These are phyloP conservation scores for Rhododendron griersonianum DNA, from an alignment of 148 eudicot species.

Conservation along the genomic window DNA sequence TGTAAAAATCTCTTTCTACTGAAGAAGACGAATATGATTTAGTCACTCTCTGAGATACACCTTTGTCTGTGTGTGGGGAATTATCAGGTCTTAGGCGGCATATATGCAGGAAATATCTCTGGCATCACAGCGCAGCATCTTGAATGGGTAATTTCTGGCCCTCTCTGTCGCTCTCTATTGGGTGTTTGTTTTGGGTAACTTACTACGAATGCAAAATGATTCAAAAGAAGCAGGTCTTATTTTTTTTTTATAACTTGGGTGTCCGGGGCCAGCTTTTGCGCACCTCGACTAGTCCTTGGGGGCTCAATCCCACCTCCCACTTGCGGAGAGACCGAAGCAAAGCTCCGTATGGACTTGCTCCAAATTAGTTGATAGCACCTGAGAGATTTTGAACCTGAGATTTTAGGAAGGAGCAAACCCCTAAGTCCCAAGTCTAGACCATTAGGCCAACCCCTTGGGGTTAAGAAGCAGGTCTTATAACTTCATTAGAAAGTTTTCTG, in stretches of 20 bases:
- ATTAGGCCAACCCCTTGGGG: neutral
- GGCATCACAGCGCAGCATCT: slow-evolving; percentile 97
- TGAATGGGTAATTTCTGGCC: slow-evolving; percentile 69
- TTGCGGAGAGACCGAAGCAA: too few species aligned
- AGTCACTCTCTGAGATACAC: neutral
- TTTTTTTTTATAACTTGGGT: neutral
- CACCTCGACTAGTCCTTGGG: neutral
- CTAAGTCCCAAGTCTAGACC: neutral
- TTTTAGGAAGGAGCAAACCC: neutral
- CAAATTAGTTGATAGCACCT: neutral
- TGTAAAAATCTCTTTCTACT: neutral
- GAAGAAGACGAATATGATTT: neutral
- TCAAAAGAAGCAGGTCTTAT: neutral
- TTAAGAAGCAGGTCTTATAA: neutral
- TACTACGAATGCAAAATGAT: neutral
- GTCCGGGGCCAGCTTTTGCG: neutral
- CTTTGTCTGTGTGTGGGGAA: neutral
- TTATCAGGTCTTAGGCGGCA: slow-evolving; percentile 83
- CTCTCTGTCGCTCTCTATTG: neutral
- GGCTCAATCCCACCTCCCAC: neutral
- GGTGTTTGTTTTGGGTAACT: neutral
- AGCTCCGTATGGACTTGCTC: neutral
- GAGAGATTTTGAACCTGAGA: neutral
- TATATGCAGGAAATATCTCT: slow-evolving; percentile 81
- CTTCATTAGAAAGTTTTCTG: neutral